Evolutionary conservation across 345 rosid species (phyloP).

Genomic region (Sisymbrium altissimum): DNA sequence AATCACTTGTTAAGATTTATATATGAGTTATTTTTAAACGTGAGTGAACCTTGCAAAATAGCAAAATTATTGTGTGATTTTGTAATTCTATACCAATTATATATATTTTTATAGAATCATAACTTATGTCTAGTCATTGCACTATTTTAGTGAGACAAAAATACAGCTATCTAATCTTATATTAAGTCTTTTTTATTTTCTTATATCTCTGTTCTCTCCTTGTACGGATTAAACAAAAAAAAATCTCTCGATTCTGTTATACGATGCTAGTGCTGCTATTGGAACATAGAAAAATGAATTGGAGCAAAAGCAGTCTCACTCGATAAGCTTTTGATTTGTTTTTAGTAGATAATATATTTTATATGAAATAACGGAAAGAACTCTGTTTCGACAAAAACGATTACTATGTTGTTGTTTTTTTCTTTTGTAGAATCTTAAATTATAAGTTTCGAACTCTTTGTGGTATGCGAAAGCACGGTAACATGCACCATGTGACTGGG

Average conservation of each 20-base stretch:
- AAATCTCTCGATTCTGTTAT: neutral
- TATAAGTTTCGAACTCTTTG: neutral
- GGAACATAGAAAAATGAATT: neutral
- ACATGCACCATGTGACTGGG: constrained; percentile 29
- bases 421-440: neutral
- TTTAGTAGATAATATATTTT: neutral
- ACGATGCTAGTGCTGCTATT: neutral
- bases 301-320: neutral
- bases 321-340: neutral
- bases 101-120: neutral
- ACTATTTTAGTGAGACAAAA: neutral
- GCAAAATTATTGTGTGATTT: neutral
- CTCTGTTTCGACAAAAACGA: neutral
- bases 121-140: neutral
- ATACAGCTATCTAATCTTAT: neutral
- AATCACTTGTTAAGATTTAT: neutral
- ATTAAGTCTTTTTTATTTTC: neutral
- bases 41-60: neutral
- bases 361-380: neutral
- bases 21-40: neutral
- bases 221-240: neutral
- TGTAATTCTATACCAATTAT: neutral
- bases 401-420: neutral
- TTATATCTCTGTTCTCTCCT: neutral
- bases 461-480: constrained; percentile 7